Base-by-base conservation (phyloP, 2,329 filamentous ascomycete species). In the Colletotrichum sp. region DNA sequence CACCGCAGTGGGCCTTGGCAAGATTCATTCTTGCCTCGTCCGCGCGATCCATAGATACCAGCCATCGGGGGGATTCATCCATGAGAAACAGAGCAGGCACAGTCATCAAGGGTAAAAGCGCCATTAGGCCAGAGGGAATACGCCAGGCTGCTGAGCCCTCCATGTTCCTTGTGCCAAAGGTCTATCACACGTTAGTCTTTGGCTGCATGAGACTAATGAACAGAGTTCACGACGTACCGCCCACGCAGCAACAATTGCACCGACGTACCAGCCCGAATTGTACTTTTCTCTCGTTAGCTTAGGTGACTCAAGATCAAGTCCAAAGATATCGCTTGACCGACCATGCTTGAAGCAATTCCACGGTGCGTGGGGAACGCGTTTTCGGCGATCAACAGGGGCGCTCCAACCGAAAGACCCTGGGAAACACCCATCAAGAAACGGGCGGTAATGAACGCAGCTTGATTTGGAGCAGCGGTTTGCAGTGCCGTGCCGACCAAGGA, bases 101-200 rank as follows among this genome's bases (percentile, higher is more conserved):
- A 70, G 80, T 80, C 66, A 88, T 77, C 25, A 85, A 69, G 3
- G 87, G 87, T 85, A 69, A 84, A 16, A 83, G 85, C 73, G 86
- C 85, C 77, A 90, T 89, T 3, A 90, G 79, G 4, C 89, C 81
- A 55, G 87, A 89, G 1, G 89, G 89, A 5, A 89, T 81, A 61
- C 88, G 84, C 88, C 89, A 90, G n/a, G 86, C 84, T 87, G 87
- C 89, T 67, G 82, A 83, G 69, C 79, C 83, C 11, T 75, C 32
- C 22, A 86, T 85, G 57, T 83, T 83, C 27, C 85, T 82, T 1
- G 85, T 88, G 22, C 87, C 87, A 63, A 84, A 88, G 0, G 87
- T 88, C 4, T 77, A 5, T 3, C 6, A 49, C 13, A 8, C 13
- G 5, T 71, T 12, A 62, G 55, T n/a, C 7, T 22, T 52, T 0